Base-by-base conservation (phyloP, 371 early-diverging fungal genomes). In the Apophysomyces trapeziformis region DNA sequence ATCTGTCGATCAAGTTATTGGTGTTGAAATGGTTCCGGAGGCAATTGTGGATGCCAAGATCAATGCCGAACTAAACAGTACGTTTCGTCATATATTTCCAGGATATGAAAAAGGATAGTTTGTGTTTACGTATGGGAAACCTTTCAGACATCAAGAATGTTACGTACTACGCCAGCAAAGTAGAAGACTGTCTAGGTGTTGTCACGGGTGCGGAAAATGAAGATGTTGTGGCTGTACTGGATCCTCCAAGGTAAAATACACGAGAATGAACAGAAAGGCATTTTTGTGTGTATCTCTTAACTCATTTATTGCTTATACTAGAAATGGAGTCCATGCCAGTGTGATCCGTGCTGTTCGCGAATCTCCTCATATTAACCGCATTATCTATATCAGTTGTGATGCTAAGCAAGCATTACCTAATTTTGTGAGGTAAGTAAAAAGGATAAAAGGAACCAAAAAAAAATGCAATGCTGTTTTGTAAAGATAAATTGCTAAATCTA, bases 351-450 rank as follows among this genome's bases (percentile, higher is more conserved):
- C 90, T 11, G 75, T 94, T 8, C 79, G 92, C 7, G 78, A 78
- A 26, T 87, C 88, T 63, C 50, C 57, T 13, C 68, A 74, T 5
- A 85, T 95, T 58, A 63, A 83, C 5, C 77, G 85, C 21, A 79
- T 94, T 3, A 79, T 95, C 11, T 95, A 85, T 68, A 87, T 94
- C 35, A 84, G 90, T 47, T 94, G 96, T 75, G 90, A 91, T 69
- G 80, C 90, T 35, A 75, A 85, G 16, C 79, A 80, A 57, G 89
- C 91, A 0, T 60, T 73, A 45, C 66, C 71, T n/a, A 95, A 93
- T 76, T 87, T 93, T 68, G 67, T 90, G 45, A 87, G 86, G 86
- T 91, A 80, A 77, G 75, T 73, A 47, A 64, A 61, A 3, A 18
- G n/a, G 54, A 8, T 16, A 60, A 44, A 56, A 7, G 21, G n/a